Evolutionary conservation across 2,329 filamentous ascomycete species (phyloP).

Genomic region (Malbranchea cinnamomea): DNA sequence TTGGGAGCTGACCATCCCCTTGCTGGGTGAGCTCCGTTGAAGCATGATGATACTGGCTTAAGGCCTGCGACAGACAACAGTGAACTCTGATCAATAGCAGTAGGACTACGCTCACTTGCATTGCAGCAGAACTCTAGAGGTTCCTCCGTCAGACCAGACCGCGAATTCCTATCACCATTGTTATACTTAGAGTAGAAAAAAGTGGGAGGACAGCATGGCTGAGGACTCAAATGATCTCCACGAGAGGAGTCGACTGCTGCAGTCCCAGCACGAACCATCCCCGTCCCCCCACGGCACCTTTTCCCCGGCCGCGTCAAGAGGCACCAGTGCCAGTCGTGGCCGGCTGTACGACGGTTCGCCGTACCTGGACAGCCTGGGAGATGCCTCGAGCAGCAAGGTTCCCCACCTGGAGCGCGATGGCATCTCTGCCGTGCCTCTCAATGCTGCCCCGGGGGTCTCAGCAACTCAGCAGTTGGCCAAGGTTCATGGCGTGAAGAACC

Average conservation of each 20-base stretch:
- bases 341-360: slow-evolving; percentile 14
- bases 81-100: no score
- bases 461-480: slow-evolving; percentile 58
- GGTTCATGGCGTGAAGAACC: slow-evolving; percentile 58
- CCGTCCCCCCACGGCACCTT: slow-evolving; percentile 61
- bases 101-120: no score
- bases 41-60: no score
- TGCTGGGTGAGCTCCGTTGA: no score
- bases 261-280: slow-evolving; percentile 25
- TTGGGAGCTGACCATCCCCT: no score
- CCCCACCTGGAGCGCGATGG: slow-evolving; percentile 28
- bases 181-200: neutral
- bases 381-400: slow-evolving; percentile 9
- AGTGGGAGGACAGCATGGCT: neutral
- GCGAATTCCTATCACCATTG: no score
- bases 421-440: slow-evolving; percentile 27
- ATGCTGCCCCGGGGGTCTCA: slow-evolving; percentile 47
- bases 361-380: slow-evolving; percentile 10
- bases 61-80: no score
- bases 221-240: neutral
- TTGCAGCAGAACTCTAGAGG: no score
- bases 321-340: slow-evolving; percentile 17
- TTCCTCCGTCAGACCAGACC: no score
- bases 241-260: no score
- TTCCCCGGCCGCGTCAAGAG: slow-evolving; percentile 47